Conservation (phyloP, 2,329 filamentous ascomycete species). For the Trichoderma sp. region DNA sequence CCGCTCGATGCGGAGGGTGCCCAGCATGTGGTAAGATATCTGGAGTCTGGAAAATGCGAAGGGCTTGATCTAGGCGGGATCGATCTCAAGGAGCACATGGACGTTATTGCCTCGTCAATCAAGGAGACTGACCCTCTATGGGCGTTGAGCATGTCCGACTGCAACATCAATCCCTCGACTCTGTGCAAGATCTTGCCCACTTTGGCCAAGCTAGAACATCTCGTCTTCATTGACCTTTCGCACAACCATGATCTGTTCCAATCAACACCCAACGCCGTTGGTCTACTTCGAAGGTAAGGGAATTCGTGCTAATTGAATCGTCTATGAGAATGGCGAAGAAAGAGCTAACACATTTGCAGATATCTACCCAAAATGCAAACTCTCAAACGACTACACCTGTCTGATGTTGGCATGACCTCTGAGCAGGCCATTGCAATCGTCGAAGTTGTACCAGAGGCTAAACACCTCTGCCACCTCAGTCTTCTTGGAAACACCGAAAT, state of each 20-base stretch:
- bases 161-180: slow-evolving; percentile 72
- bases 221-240: slow-evolving; percentile 89
- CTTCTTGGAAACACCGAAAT: slow-evolving; percentile 80
- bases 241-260: slow-evolving; percentile 84
- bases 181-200: slow-evolving; percentile 75
- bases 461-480: slow-evolving; percentile 79
- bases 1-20: slow-evolving; percentile 72
- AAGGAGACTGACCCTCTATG: slow-evolving; percentile 62
- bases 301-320: not conserved
- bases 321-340: not conserved
- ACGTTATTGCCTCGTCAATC: slow-evolving; percentile 55
- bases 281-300: slow-evolving; percentile 70
- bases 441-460: slow-evolving; percentile 84
- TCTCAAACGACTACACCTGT: slow-evolving; percentile 83
- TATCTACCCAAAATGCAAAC: slow-evolving; percentile 76
- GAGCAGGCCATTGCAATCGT: slow-evolving; percentile 90
- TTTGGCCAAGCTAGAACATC: slow-evolving; percentile 67
- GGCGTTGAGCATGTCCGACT: slow-evolving; percentile 84
- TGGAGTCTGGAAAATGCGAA: slow-evolving; percentile 76
- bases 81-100: slow-evolving; percentile 61
- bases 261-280: slow-evolving; percentile 70
- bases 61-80: slow-evolving; percentile 90
- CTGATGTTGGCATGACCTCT: slow-evolving; percentile 78
- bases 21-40: slow-evolving; percentile 72
- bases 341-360: slow-evolving; percentile 38